Base-by-base conservation (phyloP, 1,284 basidiomycete genomes). In the Ustilago cynodontis region DNA sequence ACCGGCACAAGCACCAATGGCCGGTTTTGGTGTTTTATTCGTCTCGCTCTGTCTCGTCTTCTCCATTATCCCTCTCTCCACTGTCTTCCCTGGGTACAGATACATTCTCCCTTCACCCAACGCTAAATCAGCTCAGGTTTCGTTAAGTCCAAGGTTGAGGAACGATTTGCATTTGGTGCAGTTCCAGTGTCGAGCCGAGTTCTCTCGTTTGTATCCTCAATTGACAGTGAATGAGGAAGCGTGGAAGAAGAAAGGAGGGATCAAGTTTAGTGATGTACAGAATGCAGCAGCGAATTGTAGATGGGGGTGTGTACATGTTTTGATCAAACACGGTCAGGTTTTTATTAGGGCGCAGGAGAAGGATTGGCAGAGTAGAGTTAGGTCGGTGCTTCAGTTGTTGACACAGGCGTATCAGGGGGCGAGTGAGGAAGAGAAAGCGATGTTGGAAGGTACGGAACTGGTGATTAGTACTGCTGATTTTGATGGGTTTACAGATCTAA, bases 131-230 rank as follows among this genome's bases (percentile, higher is more conserved):
- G 24, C 18, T 11, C 70, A 64, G 26, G 41, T 53, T 2, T 56
- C 65, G 9, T 58, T 72, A 3, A 26, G 20, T 14, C 3, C 29
- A 0, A 29, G 45, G 16, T 10, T 60, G 20, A 59, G 59, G 22
- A 52, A 76, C 41, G 58, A 71, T 16, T 37, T 66, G 13, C 53
- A 61, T 16, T 41, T 72, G 20, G 1, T 24, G 1, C 71, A 76
- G 50, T 11, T 54, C 2, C 20, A 16, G 9, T 81, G 80, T 45
- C 39, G 35, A 10, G 22, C 58, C 8, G 80, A 81, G 45, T 81
- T 81, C 41, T 65, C 78, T 2, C 37, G 51, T 6, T 57, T 81
- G 20, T 81, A 80, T 49, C 75, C 75, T 6, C 80, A 81, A 28
- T 59, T 81, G 5, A 45, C 47, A 0, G 61, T 22, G 10, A 67